Base-by-base conservation (phyloP, 495 filamentous ascomycete genomes). In the Neurospora sp. region DNA sequence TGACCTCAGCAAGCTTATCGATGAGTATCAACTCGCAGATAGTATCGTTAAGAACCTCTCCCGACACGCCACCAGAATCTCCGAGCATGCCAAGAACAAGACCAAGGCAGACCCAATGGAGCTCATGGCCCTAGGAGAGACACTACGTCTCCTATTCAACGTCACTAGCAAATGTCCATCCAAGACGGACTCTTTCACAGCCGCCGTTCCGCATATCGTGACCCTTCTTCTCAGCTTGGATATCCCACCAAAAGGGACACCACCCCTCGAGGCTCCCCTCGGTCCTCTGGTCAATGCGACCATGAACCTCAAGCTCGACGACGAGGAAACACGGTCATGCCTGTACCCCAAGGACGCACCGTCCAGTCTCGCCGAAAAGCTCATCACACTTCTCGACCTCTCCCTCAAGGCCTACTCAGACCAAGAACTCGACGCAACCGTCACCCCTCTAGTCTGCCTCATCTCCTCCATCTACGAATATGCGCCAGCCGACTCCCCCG, bases 111-210 rank as follows among this genome's bases (percentile, higher is more conserved):
- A 89, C 38, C 87, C 91, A 3, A 92, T 94, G 85, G 90, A 91
- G 72, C 88, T 90, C 74, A 87, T 95, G 85, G 94, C 94, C 9
- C 84, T 99, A 5, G 87, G 84, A 1, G 96, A 99, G 78, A 93
- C 90, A 2, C 82, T 96, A 14, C 97, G 98, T 78, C 84, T 99
- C 59, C 81, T 97, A 8, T 99, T 96, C 83, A 98, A 97, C 80
- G 82, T 97, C 45, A 91, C 89, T 6, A 89, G 70, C 78, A 88
- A 90, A 75, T 90, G 88, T 76, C 88, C 90, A 0, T 83, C 89
- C 70, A 83, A 90, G 14, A 78, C 84, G 31, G 79, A 78, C 22
- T 80, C 84, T 1, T 97, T 97, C 79, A 87, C 89, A 0, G 80
- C 84, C 18, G 89, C 92, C 0, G 86, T 97, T 40, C 87, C 90